Base-by-base conservation (phyloP, 2,329 filamentous ascomycete species). In the Onygena corvina region DNA sequence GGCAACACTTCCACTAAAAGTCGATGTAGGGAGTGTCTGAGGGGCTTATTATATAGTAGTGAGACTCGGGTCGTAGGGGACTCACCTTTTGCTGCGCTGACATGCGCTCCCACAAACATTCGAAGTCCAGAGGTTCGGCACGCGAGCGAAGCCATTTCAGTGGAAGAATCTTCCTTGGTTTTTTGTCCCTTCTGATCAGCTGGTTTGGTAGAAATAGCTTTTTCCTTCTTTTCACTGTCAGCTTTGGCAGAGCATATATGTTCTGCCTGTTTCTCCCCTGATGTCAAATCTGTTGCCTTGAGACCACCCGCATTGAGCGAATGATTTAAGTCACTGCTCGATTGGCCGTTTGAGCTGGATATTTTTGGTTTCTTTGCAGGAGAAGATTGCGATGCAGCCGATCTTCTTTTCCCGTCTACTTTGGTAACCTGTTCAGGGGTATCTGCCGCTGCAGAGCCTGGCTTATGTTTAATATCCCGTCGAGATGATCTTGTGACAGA, bases 71-170 rank as follows among this genome's bases (percentile, higher is more conserved):
- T 20, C 8, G 18, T 3, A n/a, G 20, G 7, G 18, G 35, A 64
- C 73, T 50, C 64, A 84, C 86, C 90, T 71, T 89, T 90, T 23
- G 92, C 88, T 54, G 78, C 81, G 65, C 84, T 92, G 53, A 96
- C 87, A 64, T 98, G 92, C 0, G 92, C 92, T 12, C 92, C 92
- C 49, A 98, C 83, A 60, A 85, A 83, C 76, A 95, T 84, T 63
- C 82, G 81, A 53, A 90, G 71, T 1, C 80, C 78, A 3, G 74
- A 67, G 0, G 87, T 89, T 30, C 92, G 77, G 21, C 74, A 70
- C 16, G 80, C 82, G 1, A 94, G 66, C 0, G 85, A 80, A 72
- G 79, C 78, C 7, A 70, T 67, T 55, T 74, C 73, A 46, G 71
- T 68, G 49, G 72, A 69, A 54, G 77, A 76, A 52, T 78, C 74